These are phyloP conservation scores for Acanthamoeba sp. DNA, from an alignment of 208 protist species.

Conservation along the genomic window DNA sequence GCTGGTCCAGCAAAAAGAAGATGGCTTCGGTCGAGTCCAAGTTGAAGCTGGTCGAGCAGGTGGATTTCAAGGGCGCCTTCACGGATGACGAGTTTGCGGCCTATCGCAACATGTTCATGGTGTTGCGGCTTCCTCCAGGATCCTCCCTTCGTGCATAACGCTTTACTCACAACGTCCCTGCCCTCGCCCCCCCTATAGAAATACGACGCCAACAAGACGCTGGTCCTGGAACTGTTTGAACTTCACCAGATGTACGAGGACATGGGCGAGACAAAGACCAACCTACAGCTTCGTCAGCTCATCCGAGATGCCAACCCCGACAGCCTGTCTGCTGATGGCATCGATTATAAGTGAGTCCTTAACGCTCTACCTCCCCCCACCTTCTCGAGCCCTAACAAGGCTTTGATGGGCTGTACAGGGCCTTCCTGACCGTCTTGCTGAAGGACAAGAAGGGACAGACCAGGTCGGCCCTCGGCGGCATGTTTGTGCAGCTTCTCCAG, in stretches of 20 bases:
- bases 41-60: conserved; percentile 11
- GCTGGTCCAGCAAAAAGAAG: background rate
- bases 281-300: conserved; percentile 29
- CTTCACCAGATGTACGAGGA: conserved; percentile 27
- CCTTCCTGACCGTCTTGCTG: background rate
- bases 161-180: background rate
- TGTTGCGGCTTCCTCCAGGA: background rate
- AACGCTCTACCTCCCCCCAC: background rate
- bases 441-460: conserved; percentile 52
- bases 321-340: background rate
- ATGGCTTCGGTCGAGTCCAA: background rate
- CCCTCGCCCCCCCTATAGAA: background rate
- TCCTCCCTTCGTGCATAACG: too few species aligned
- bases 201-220: conserved; percentile 41
- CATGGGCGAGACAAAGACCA: conserved; percentile 38
- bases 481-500: conserved; percentile 3
- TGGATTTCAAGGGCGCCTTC: conserved; percentile 39
- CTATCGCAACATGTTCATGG: background rate
- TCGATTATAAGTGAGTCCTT: background rate
- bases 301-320: background rate
- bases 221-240: background rate
- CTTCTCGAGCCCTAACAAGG: background rate
- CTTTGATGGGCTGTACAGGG: background rate
- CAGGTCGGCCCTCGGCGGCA: background rate
- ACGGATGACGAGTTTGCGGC: background rate